Evolutionary conservation across 2,329 filamentous ascomycete species (phyloP).

Genomic region (Kalmusia sp.): DNA sequence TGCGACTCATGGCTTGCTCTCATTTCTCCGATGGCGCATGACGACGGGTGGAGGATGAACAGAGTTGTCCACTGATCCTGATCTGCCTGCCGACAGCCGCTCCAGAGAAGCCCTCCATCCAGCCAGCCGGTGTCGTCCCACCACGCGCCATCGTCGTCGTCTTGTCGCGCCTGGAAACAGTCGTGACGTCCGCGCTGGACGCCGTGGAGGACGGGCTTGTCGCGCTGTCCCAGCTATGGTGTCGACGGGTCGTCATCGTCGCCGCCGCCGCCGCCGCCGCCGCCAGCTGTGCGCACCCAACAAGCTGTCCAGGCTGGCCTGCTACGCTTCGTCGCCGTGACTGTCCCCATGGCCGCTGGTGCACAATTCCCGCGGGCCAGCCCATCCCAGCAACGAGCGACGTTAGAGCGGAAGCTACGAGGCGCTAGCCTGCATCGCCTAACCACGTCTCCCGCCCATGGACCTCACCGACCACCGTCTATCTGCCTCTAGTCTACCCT

Average conservation of each 20-base stretch:
- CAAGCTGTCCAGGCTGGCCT: no score
- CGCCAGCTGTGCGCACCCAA: neutral
- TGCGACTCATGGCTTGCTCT: neutral
- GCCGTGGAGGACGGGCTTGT: neutral
- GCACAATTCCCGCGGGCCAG: neutral
- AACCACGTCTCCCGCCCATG: slow-evolving; percentile 1
- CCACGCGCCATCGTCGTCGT: neutral
- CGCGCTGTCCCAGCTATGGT: neutral
- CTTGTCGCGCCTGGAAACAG: neutral
- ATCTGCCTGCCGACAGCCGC: slow-evolving; percentile 11
- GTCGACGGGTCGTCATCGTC: no score
- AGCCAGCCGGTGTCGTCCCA: slow-evolving; percentile 1
- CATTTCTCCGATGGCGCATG: slow-evolving; percentile 7
- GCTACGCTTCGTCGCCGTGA: no score
- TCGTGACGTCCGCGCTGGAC: neutral
- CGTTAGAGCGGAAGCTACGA: slow-evolving; percentile 5
- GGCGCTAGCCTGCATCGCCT: neutral
- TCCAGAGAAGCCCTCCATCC: no score
- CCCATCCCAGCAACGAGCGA: neutral
- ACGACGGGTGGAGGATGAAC: slow-evolving; percentile 14
- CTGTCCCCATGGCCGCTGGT: neutral
- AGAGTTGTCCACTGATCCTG: slow-evolving; percentile 11
- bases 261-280: neutral
- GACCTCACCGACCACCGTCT: neutral
- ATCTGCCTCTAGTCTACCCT: neutral